Conservation (phyloP, 305 asterid species). For the Solanum hybrid region DNA sequence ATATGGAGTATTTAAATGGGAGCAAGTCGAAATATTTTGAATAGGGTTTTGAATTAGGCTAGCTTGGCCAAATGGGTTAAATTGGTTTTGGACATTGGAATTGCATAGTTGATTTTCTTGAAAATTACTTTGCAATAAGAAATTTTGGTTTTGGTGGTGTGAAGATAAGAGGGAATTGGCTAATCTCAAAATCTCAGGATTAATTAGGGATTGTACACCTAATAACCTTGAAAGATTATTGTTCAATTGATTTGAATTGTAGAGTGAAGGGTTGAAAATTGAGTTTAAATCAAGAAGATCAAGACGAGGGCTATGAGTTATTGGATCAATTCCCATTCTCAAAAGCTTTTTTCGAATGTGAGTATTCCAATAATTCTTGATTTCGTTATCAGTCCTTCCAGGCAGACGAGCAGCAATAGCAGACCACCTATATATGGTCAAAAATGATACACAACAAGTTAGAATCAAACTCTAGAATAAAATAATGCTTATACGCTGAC, state of each 20-base stretch:
- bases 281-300: constrained; percentile 60
- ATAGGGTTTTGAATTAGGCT: constrained; percentile 26
- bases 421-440: constrained; percentile 54
- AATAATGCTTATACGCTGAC: not conserved
- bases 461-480: not conserved
- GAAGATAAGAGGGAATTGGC: constrained; percentile 35
- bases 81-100: constrained; percentile 10
- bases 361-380: constrained; percentile 86
- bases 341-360: constrained; percentile 59
- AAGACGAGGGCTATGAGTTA: constrained; percentile 2
- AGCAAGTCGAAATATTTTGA: not conserved
- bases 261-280: constrained; percentile 35
- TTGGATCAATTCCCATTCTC: constrained; percentile 8
- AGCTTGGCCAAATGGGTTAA: constrained; percentile 17
- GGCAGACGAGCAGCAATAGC: constrained; percentile 75
- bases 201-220: constrained; percentile 37
- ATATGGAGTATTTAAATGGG: not conserved
- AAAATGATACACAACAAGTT: not conserved
- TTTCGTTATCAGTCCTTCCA: constrained; percentile 79
- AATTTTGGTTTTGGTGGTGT: constrained; percentile 18
- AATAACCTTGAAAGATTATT: constrained; percentile 46
- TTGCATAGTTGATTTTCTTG: constrained; percentile 16
- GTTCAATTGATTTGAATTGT: constrained; percentile 22
- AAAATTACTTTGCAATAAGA: constrained; percentile 15
- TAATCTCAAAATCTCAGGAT: constrained; percentile 43